phyloP scores from a whole-genome alignment of 306 rosid species.

The Calophaca sinica region DNA sequence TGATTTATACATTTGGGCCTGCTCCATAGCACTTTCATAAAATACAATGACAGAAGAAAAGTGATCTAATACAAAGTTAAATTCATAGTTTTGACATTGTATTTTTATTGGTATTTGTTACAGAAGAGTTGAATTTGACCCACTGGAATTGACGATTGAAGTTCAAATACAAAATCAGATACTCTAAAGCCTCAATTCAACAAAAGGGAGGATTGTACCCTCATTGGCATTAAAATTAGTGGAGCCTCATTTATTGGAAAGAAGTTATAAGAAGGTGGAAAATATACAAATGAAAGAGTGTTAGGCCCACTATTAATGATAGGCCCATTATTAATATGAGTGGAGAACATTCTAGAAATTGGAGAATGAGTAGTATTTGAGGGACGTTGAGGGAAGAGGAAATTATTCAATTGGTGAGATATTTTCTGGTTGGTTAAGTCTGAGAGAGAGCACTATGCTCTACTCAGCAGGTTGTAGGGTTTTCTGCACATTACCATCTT shows the following conservation, averaged over 20 bases:
- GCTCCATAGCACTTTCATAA: constrained; percentile 33
- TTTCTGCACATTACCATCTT: too few species aligned
- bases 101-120: not conserved
- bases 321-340: too few species aligned
- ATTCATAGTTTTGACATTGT: not conserved
- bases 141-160: not conserved
- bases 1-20: not conserved
- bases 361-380: too few species aligned
- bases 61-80: constrained; percentile 5
- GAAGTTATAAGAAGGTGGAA: not conserved
- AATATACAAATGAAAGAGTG: constrained; percentile 2
- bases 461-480: too few species aligned
- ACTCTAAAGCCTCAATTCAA: constrained; percentile 19
- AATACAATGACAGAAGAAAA: constrained; percentile 33
- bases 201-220: constrained; percentile 10
- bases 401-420: too few species aligned
- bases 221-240: constrained; percentile 11
- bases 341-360: too few species aligned
- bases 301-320: too few species aligned
- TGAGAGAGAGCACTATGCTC: too few species aligned
- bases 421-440: too few species aligned
- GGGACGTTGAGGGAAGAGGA: too few species aligned
- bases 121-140: constrained; percentile 24
- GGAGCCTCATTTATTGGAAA: not conserved
- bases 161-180: constrained; percentile 3